Evolutionary conservation across 202 grass and related monocot genomes (phyloP).

Genomic region (Panicum hallii): DNA sequence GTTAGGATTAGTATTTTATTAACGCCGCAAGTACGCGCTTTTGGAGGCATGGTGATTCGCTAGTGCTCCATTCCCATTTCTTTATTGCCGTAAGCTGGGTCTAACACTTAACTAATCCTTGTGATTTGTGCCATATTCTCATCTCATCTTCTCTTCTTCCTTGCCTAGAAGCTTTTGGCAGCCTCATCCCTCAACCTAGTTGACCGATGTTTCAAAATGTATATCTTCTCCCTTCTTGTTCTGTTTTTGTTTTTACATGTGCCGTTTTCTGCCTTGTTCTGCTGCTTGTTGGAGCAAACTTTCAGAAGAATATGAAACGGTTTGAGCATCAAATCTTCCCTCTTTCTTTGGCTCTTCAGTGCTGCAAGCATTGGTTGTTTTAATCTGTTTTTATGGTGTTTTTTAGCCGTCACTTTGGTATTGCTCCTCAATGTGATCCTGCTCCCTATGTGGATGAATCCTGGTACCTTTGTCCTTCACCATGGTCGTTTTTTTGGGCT

Average conservation of each 20-base stretch:
- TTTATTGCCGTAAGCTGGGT: conserved; percentile 49
- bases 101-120: conserved; percentile 59
- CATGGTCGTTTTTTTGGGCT: neutral
- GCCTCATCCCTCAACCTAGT: conserved; percentile 2
- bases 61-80: conserved; percentile 37
- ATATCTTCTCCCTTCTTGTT: neutral
- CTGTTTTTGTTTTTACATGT: neutral
- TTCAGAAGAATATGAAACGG: neutral
- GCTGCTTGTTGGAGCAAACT: conserved; percentile 1
- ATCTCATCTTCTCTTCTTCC: conserved; percentile 29
- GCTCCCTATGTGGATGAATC: conserved; percentile 20
- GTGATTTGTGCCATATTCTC: conserved; percentile 36
- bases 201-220: conserved; percentile 38
- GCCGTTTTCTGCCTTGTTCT: neutral
- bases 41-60: conserved; percentile 58
- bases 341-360: conserved; percentile 8
- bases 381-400: neutral
- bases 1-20: conserved; percentile 67
- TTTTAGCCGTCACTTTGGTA: neutral
- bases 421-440: neutral
- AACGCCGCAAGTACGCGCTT: conserved; percentile 57
- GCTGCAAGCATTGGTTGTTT: neutral
- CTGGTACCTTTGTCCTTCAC: neutral
- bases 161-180: neutral
- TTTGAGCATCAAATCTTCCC: neutral